phyloP scores from a whole-genome alignment of 768 basidiomycete genomes.

The Lactarius sanguifluus region DNA sequence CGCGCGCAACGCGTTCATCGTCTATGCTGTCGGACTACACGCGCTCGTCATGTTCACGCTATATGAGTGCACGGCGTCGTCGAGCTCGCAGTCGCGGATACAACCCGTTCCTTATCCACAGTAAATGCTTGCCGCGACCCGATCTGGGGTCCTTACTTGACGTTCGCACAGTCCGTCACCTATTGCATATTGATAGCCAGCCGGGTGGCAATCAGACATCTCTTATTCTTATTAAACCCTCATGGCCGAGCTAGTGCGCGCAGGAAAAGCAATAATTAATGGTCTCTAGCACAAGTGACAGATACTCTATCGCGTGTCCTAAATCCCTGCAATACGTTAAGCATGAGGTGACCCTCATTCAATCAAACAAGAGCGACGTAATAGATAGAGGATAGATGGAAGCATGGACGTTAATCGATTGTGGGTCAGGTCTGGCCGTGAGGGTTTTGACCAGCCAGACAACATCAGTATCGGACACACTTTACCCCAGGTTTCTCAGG shows the following conservation, averaged over 20 bases:
- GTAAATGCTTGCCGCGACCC: constrained; percentile 16
- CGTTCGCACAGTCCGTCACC: no score
- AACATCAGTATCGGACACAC: background rate
- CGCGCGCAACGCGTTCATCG: constrained; percentile 84
- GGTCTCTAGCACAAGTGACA: background rate
- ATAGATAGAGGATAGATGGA: background rate
- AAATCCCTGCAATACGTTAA: constrained; percentile 1
- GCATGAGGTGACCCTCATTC: background rate
- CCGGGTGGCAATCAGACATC: constrained; percentile 4
- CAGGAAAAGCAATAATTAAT: background rate
- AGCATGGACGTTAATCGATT: background rate
- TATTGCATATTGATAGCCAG: background rate
- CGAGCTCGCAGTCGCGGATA: constrained; percentile 49
- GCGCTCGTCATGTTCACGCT: constrained; percentile 76
- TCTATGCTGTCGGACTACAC: constrained; percentile 81
- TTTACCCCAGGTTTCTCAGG: background rate
- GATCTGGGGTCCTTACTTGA: background rate
- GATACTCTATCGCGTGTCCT: background rate
- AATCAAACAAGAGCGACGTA: background rate
- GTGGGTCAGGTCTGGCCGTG: background rate
- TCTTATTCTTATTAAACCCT: constrained; percentile 18
- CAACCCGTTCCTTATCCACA: constrained; percentile 49
- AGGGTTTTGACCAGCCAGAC: background rate
- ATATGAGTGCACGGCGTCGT: constrained; percentile 66
- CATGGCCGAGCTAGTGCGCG: background rate